Evolutionary conservation across 2,329 filamentous ascomycete species (phyloP), one percentile per base, ranked within the genome.

Genomic region (Colletotrichum sublineola): DNA sequence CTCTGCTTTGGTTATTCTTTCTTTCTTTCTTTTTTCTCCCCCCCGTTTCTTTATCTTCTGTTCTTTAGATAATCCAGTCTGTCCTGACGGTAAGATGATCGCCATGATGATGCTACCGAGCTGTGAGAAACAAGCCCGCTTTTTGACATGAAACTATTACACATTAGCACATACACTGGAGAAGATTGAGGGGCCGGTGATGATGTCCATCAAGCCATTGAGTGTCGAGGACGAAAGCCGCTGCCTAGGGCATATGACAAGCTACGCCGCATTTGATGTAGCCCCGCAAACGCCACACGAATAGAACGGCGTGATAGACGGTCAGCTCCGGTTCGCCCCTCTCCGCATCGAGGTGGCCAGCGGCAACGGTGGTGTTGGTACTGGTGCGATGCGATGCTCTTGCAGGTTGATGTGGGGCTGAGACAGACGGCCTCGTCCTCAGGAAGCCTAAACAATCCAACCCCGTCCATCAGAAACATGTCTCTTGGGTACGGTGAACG

Each of bases 171-270:
- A 66, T 29, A 46, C n/a, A 42, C 38, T 29, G 31, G 38, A 40
- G 46, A 55, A 55, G 46, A 61, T 67, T 55, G 63, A 48, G 67
- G 63, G 62, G 18, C 67, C 42, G 46, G 55, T 67, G 67, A 70
- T 40, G 55, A 61, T 38, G 31, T 46, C 31, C n/a, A 24, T 61
- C 46, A 67, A 53, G 53, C 67, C 53, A 66, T 38, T 38, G 46
- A 61, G 50, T 24, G 24, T 67, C 38, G 31, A 58, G 44, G n/a
- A 60, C n/a, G 62, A n/a, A n/a, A 53, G 60, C 67, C 50, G 29
- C 42, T n/a, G n/a, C 29, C 29, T 20, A 46, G 42, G 38, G 14
- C 31, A 44, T 36, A 53, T 53, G 31, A 65, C 31, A 24, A 38
- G 40, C 61, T 50, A 65, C 48, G 66, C 50, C 53, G 57, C 52